Evolutionary conservation across 768 basidiomycete genomes (phyloP).

Genomic region (Clavaria fumosa): DNA sequence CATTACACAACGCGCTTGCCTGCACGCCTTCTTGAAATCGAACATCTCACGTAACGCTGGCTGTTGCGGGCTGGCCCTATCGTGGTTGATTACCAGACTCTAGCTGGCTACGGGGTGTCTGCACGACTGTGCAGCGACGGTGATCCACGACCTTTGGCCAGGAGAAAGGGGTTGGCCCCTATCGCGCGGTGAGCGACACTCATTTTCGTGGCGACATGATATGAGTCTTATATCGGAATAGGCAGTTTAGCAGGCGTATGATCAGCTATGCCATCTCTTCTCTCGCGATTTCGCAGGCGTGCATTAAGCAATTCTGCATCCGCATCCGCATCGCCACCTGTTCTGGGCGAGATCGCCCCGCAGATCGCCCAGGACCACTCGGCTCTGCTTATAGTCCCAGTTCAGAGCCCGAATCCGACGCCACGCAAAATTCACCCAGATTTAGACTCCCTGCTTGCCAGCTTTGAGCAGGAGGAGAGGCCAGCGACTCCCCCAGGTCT

Average conservation of each 20-base stretch:
- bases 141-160: too few species aligned
- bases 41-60: too few species aligned
- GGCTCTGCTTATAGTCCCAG: slow-evolving; percentile 1
- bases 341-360: neutral
- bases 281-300: neutral
- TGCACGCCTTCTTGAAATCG: too few species aligned
- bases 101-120: too few species aligned
- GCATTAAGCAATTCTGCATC: neutral
- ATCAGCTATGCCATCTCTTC: neutral
- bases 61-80: too few species aligned
- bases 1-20: too few species aligned
- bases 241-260: neutral
- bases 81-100: too few species aligned
- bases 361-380: slow-evolving; percentile 1
- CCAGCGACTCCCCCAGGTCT: neutral
- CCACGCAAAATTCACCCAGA: slow-evolving; percentile 26
- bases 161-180: too few species aligned
- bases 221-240: too few species aligned
- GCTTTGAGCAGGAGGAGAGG: slow-evolving; percentile 1
- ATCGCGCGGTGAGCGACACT: too few species aligned
- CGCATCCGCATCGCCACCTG: neutral
- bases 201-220: too few species aligned
- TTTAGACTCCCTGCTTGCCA: slow-evolving; percentile 20
- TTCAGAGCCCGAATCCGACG: slow-evolving; percentile 5
- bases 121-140: too few species aligned